Evolutionary conservation across 164 flowering plant genomes (phyloP), one percentile per base, ranked within the genome.

Genomic region (Cinnamomum chago): DNA sequence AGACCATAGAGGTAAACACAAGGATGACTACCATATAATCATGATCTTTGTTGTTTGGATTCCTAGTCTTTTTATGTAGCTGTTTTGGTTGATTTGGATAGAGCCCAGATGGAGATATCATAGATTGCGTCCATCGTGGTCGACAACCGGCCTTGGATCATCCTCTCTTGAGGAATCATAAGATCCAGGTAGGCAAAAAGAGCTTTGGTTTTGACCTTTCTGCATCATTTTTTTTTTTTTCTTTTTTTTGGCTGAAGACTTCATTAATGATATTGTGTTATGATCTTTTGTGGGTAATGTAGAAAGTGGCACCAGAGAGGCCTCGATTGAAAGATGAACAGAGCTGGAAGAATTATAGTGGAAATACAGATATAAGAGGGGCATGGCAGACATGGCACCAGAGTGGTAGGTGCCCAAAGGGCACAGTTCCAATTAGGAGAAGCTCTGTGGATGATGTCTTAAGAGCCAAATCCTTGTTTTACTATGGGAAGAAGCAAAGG

Each of bases 101-200:
- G 99, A 91, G 99, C 83, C 90, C 94, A 60, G 99, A 95, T 83
- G 97, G 99, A 78, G 99, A 95, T 82, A 80, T 89, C 35, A 92
- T 95, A 71, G 97, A 93, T 79, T 95, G 99, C 79, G 89, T 95
- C 72, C 94, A 85, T 58, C 89, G 79, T 75, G 86, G 80, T 84
- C 89, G 83, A 62, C 99, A 95, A 70, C 97, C 95, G 47, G 97
- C 97, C 79, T 86, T 95, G 14, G 97, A 95, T 84, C 97, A 95
- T 72, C 99, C 99, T 11, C 94, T 93, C 51, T 76, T 95, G 33
- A 90, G 87, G 86, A 90, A 88, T 78, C 99, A 95, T 86, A 90
- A 86, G 90, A 89, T 95, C 73, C 99, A 95, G 97, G 98, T 95
- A n/a, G 25, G 14, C 4, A 17, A 9, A 13, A 52, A 15, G 58